A percentile compares a stretch with the other conserved stretches of the same genome.
These are phyloP conservation scores for Botrytis deweyae DNA, from an alignment of 2,329 filamentous ascomycete species.

Conservation along the genomic window DNA sequence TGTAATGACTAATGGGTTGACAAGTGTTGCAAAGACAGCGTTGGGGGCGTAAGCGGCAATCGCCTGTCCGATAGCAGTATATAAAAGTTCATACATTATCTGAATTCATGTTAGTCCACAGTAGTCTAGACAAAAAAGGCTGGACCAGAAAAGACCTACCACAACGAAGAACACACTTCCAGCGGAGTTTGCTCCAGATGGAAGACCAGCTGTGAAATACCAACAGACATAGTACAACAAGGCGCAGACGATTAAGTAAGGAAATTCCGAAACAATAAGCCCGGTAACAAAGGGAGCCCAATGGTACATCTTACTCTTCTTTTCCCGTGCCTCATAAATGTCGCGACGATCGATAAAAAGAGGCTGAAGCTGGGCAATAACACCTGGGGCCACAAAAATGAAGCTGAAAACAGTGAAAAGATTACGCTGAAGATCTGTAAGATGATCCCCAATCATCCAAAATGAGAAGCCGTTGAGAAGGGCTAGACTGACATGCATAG, in stretches of 20 bases:
- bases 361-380: slow-evolving; percentile 58
- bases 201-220: slow-evolving; percentile 59
- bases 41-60: slow-evolving; percentile 62
- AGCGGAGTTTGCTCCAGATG: slow-evolving; percentile 44
- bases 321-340: slow-evolving; percentile 58
- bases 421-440: slow-evolving; percentile 54
- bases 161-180: slow-evolving; percentile 55
- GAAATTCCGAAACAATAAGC: slow-evolving; percentile 49
- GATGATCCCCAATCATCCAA: slow-evolving; percentile 55
- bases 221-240: slow-evolving; percentile 51
- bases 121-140: neutral
- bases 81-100: slow-evolving; percentile 41
- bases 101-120: neutral
- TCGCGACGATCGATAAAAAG: slow-evolving; percentile 56
- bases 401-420: slow-evolving; percentile 63
- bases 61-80: slow-evolving; percentile 61
- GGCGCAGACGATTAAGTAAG: slow-evolving; percentile 46
- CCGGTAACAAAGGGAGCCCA: slow-evolving; percentile 60
- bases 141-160: slow-evolving; percentile 23
- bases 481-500: slow-evolving; percentile 53
- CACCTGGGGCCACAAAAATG: slow-evolving; percentile 59
- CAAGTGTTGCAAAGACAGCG: slow-evolving; percentile 57
- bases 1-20: slow-evolving; percentile 56
- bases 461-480: slow-evolving; percentile 63
- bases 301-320: slow-evolving; percentile 61